Percentiles rank a stretch among this genome's conserved stretches.
These are phyloP conservation scores for Nakaseomyces delphensis DNA, from an alignment of 1,139 yeast species.

Conservation along the genomic window DNA sequence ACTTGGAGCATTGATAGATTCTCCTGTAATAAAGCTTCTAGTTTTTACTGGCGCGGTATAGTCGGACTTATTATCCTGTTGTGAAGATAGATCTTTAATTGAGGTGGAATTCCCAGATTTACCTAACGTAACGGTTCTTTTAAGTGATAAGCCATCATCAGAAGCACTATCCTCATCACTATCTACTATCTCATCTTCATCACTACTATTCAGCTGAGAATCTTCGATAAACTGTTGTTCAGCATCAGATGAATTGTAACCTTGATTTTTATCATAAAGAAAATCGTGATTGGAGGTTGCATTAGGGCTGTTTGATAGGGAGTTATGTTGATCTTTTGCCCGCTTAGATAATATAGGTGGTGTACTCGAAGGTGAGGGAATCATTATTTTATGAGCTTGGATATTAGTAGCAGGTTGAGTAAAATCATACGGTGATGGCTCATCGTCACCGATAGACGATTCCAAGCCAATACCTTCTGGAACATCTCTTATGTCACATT, in stretches of 20 bases:
- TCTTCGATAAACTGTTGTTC: slow-evolving; percentile 34
- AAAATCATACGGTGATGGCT: slow-evolving; percentile 13
- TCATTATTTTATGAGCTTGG: slow-evolving; percentile 1
- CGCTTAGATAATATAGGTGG: background rate
- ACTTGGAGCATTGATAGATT: background rate
- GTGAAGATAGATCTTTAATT: slow-evolving; percentile 18
- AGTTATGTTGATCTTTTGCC: background rate
- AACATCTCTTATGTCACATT: slow-evolving; percentile 40
- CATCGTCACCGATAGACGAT: slow-evolving; percentile 25
- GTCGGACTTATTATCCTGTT: slow-evolving; percentile 9
- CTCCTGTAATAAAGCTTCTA: slow-evolving; percentile 29
- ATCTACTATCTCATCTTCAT: slow-evolving; percentile 12
- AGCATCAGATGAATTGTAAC: slow-evolving; percentile 32
- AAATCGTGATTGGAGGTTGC: slow-evolving; percentile 2
- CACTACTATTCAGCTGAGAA: slow-evolving; percentile 17
- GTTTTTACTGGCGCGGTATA: slow-evolving; percentile 11
- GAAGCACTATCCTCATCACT: slow-evolving; percentile 8
- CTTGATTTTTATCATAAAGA: slow-evolving; percentile 37
- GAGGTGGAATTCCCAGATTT: slow-evolving; percentile 20
- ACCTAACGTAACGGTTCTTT: slow-evolving; percentile 27
- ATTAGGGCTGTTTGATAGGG: background rate
- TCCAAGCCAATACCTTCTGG: slow-evolving; percentile 33
- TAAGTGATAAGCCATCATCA: slow-evolving; percentile 15
- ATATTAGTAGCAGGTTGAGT: slow-evolving; percentile 9
- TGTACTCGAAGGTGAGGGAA: background rate